Conservation (phyloP, 169 alveolate species). For the Plasmodium adleri region DNA sequence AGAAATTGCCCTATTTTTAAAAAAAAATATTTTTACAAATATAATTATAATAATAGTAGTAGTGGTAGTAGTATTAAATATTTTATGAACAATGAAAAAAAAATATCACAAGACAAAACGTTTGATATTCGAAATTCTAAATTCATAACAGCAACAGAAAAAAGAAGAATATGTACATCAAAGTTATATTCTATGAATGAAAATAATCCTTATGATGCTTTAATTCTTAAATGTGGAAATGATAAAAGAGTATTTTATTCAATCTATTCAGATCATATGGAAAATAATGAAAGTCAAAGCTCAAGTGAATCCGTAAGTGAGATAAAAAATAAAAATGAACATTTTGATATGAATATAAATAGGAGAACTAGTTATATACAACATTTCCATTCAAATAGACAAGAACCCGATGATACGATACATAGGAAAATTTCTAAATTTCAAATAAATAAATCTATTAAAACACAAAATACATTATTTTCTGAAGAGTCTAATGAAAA, state of each 20-base stretch:
- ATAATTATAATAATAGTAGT: not conserved
- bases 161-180: slow-evolving; percentile 1
- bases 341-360: too few species aligned
- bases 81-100: not conserved
- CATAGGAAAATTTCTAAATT: slow-evolving; percentile 9
- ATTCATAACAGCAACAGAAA: slow-evolving; percentile 1
- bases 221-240: not conserved
- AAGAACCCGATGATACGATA: not conserved
- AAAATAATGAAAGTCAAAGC: not conserved
- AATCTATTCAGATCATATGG: not conserved
- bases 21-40: not conserved
- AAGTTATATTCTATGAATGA: slow-evolving; percentile 1
- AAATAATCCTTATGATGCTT: not conserved
- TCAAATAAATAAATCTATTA: slow-evolving; percentile 18
- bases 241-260: slow-evolving; percentile 35
- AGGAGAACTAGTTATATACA: too few species aligned
- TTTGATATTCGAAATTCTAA: slow-evolving; percentile 14
- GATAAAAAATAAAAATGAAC: not conserved
- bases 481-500: slow-evolving; percentile 36
- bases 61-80: not conserved
- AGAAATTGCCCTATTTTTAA: not conserved
- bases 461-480: slow-evolving; percentile 8
- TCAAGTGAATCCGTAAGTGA: not conserved
- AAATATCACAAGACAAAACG: not conserved
- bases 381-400: slow-evolving; percentile 4